Conservation (phyloP, 768 basidiomycete species). For the Xerocomellus chrysenteron region DNA sequence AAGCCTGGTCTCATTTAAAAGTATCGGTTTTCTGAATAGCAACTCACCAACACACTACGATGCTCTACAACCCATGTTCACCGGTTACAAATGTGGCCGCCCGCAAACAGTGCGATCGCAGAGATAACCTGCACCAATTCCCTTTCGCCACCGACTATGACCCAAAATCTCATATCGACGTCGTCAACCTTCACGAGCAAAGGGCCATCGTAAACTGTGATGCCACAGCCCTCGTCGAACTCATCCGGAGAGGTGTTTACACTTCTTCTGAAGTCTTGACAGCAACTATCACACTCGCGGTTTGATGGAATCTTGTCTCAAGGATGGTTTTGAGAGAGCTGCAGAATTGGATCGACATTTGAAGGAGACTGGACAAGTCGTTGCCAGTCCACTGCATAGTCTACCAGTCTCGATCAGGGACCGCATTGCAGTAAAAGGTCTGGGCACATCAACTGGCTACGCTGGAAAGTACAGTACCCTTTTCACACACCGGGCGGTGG, state of each 20-base stretch:
- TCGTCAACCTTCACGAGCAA: conserved; percentile 24
- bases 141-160: background rate
- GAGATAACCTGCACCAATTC: conserved; percentile 13
- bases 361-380: conserved; percentile 42
- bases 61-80: conserved; percentile 3
- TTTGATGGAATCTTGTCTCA: conserved; percentile 57
- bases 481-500: conserved; percentile 32
- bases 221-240: conserved; percentile 28
- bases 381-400: conserved; percentile 48
- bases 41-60: background rate
- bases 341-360: conserved; percentile 49
- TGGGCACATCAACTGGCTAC: conserved; percentile 40
- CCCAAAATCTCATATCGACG: background rate
- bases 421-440: conserved; percentile 45
- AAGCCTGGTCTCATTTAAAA: conserved; percentile 2
- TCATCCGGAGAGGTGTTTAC: conserved; percentile 20
- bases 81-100: conserved; percentile 9
- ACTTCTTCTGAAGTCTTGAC: conserved; percentile 26
- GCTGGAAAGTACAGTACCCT: conserved; percentile 10
- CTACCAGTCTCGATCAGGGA: conserved; percentile 48
- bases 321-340: conserved; percentile 48
- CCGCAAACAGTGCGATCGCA: conserved; percentile 28
- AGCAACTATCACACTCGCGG: conserved; percentile 33
- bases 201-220: conserved; percentile 30
- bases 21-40: background rate